Base-by-base conservation (phyloP, 306 rosid species). In the Abrus pulchellus region DNA sequence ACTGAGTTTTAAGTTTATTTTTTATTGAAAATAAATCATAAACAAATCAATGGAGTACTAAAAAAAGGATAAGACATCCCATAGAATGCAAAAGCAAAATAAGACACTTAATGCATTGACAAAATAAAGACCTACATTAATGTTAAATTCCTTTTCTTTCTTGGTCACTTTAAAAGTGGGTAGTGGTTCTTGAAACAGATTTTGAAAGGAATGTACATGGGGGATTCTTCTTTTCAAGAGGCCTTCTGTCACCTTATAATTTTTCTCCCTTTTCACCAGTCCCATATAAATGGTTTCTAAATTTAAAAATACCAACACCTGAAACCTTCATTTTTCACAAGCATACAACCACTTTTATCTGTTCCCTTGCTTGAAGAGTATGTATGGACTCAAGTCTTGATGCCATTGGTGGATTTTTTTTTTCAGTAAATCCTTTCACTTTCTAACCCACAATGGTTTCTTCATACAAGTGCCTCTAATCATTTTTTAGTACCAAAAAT, bases 11-110 rank as follows among this genome's bases (percentile, higher is more conserved):
- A 20, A 11, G 72, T 47, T 12, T 47, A 56, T 38, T 49, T 52
- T 1, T 71, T 45, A 48, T 77, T 34, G 2, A 71, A 71, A 62
- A 66, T 66, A 66, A 9, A 44, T 55, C 44, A 71, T 6, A 43
- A 12, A 80, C n/a, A 34, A 9, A 74, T 32, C 66, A 8, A 30
- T 29, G 34, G 13, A 52, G 28, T 50, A 36, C 38, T 4, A 43
- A 57, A 74, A 38, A 38, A n/a, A 64, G 10, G 36, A 60, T 7
- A 62, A 49, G 59, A 30, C 29, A 49, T 76, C 78, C 30, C 28
- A 49, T 44, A 14, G 29, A 34, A 14, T 57, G 48, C 48, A 55
- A 56, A 41, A 55, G 40, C 1, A 41, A 55, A 73, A 56, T 41
- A 20, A 27, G 78, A 12, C 41, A 38, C 36, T 54, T 20, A 72